phyloP scores from a whole-genome alignment of 73 alveolate species.

The Stentor coeruleus region DNA sequence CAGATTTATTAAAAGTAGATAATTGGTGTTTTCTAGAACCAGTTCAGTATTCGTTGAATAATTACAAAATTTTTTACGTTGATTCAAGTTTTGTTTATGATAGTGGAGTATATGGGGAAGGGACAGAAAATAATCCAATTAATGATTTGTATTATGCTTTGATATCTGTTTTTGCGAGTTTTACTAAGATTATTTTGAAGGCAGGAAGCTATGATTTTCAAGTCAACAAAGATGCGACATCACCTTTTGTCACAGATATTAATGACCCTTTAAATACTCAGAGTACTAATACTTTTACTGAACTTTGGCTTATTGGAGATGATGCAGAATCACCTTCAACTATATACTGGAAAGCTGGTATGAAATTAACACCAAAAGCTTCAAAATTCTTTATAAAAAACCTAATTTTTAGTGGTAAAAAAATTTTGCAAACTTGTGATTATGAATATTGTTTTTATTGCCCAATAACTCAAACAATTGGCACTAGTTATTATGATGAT shows the following conservation, averaged over 20 bases:
- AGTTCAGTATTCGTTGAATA: background rate
- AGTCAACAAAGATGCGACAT: background rate
- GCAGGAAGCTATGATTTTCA: background rate
- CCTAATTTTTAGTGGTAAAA: background rate
- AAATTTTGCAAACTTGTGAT: background rate
- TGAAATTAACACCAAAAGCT: no score
- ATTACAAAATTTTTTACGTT: background rate
- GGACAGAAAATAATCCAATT: background rate
- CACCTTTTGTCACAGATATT: background rate
- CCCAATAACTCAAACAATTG: background rate
- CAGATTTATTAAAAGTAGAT: background rate
- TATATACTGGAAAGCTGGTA: no score
- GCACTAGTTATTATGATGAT: background rate
- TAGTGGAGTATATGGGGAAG: background rate
- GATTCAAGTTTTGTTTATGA: background rate
- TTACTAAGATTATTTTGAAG: background rate
- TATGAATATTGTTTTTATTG: background rate
- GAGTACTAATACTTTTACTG: background rate
- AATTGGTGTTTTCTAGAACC: constrained; percentile 15
- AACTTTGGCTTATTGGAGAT: background rate
- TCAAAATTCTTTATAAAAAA: no score
- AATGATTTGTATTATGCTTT: background rate
- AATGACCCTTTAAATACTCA: constrained; percentile 1
- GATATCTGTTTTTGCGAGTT: background rate
- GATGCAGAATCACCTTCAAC: no score